Evolutionary conservation across 805 yeast genomes (phyloP).

Genomic region (Candida manassasensis): DNA sequence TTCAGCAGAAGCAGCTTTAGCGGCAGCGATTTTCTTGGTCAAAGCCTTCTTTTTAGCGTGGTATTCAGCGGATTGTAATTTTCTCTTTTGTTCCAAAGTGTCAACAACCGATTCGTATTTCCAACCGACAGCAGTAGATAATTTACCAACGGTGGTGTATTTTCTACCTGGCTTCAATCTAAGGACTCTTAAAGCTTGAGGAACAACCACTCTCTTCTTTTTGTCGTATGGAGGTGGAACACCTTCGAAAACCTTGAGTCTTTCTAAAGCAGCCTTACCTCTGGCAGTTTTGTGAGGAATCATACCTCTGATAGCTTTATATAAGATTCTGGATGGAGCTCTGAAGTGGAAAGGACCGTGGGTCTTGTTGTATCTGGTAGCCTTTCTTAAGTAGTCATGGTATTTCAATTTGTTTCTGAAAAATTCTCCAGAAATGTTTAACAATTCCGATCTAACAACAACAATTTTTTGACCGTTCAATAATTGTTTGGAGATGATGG

Average conservation of each 20-base stretch:
- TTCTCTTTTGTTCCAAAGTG: conserved; percentile 98
- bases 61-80: conserved; percentile 98
- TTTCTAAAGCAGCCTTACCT: conserved; percentile 99
- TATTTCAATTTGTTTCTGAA: conserved; percentile 99
- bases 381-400: conserved; percentile 99
- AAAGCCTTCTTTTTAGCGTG: conserved; percentile 98
- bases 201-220: conserved; percentile 99
- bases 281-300: conserved; percentile 99
- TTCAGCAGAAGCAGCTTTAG: conserved; percentile 81
- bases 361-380: conserved; percentile 97
- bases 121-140: conserved; percentile 98
- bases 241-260: conserved; percentile 99
- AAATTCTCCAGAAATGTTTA: conserved; percentile 99
- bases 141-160: conserved; percentile 97
- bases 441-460: conserved; percentile 94
- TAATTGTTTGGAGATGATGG: conserved; percentile 96
- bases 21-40: conserved; percentile 85
- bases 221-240: conserved; percentile 99
- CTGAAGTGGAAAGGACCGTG: conserved; percentile 99
- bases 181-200: conserved; percentile 98
- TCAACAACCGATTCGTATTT: conserved; percentile 98
- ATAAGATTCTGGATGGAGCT: conserved; percentile 99
- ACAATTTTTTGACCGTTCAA: conserved; percentile 97
- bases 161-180: conserved; percentile 99
- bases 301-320: conserved; percentile 99